Conservation (phyloP, 2,329 filamentous ascomycete species). For the Zasmidium citrigriseum region DNA sequence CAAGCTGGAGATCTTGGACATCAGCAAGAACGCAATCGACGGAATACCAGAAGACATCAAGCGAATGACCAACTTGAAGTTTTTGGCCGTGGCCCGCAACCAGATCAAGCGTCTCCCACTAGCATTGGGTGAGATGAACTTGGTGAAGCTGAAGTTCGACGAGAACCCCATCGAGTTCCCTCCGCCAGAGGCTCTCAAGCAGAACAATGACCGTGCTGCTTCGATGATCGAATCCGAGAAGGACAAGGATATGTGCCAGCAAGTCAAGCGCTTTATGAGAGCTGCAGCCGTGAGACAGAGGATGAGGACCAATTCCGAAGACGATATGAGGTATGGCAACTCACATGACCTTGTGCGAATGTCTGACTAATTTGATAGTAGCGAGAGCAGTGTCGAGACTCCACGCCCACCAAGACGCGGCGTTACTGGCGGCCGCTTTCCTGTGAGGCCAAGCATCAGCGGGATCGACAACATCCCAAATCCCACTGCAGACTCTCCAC, state of each 20-base stretch:
- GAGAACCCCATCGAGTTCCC: slow-evolving; percentile 85
- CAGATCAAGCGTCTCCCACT: slow-evolving; percentile 80
- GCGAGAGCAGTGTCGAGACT: slow-evolving; percentile 74
- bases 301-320: slow-evolving; percentile 27
- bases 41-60: slow-evolving; percentile 76
- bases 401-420: slow-evolving; percentile 67
- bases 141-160: slow-evolving; percentile 86
- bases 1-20: slow-evolving; percentile 87
- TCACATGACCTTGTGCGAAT: not conserved
- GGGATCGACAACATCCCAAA: slow-evolving; percentile 62
- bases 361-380: slow-evolving; percentile 36
- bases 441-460: slow-evolving; percentile 66
- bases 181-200: slow-evolving; percentile 47
- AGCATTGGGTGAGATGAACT: slow-evolving; percentile 85
- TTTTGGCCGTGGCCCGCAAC: slow-evolving; percentile 85
- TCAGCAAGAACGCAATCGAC: slow-evolving; percentile 83
- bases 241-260: slow-evolving; percentile 60
- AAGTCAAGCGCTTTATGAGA: slow-evolving; percentile 61
- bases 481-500: slow-evolving; percentile 62
- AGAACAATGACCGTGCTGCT: slow-evolving; percentile 17
- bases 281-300: slow-evolving; percentile 39
- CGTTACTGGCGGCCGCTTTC: slow-evolving; percentile 56
- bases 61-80: slow-evolving; percentile 81
- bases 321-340: slow-evolving; percentile 27
- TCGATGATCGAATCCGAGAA: slow-evolving; percentile 58